Evolutionary conservation across 208 protist genomes (phyloP).

Genomic region (Trypanosoma boissoni): DNA sequence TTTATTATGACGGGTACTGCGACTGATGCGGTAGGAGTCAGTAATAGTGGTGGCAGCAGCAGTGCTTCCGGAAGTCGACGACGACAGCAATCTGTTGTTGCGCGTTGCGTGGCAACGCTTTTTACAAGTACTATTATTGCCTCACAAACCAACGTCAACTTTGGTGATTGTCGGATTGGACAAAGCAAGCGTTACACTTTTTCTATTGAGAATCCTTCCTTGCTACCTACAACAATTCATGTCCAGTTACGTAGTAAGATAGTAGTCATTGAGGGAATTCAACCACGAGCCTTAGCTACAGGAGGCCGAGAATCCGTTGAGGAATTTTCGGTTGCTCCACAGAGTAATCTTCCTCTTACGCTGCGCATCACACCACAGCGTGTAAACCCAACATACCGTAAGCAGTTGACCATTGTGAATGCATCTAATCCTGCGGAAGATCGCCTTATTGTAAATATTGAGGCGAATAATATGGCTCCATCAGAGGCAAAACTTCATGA

Average conservation of each 20-base stretch:
- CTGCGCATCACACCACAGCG: slow-evolving; percentile 77
- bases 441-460: slow-evolving; percentile 77
- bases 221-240: slow-evolving; percentile 59
- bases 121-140: slow-evolving; percentile 81
- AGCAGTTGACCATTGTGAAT: slow-evolving; percentile 83
- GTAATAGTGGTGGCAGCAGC: neutral
- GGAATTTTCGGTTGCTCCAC: slow-evolving; percentile 70
- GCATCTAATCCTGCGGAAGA: slow-evolving; percentile 69
- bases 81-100: slow-evolving; percentile 49
- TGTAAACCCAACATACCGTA: slow-evolving; percentile 84
- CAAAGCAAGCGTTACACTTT: slow-evolving; percentile 71
- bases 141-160: slow-evolving; percentile 64
- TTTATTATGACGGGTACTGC: slow-evolving; percentile 34
- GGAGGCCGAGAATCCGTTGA: slow-evolving; percentile 51
- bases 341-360: slow-evolving; percentile 59
- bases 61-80: slow-evolving; percentile 9
- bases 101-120: slow-evolving; percentile 66
- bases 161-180: slow-evolving; percentile 82
- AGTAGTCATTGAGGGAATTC: slow-evolving; percentile 70
- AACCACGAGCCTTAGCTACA: slow-evolving; percentile 13
- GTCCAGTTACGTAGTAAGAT: slow-evolving; percentile 86
- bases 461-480: slow-evolving; percentile 87
- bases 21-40: neutral
- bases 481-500: slow-evolving; percentile 80
- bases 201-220: slow-evolving; percentile 76